Evolutionary conservation across 1,139 yeast genomes (phyloP), one percentile per base, ranked within the genome.

Genomic region (Taphrina communis): DNA sequence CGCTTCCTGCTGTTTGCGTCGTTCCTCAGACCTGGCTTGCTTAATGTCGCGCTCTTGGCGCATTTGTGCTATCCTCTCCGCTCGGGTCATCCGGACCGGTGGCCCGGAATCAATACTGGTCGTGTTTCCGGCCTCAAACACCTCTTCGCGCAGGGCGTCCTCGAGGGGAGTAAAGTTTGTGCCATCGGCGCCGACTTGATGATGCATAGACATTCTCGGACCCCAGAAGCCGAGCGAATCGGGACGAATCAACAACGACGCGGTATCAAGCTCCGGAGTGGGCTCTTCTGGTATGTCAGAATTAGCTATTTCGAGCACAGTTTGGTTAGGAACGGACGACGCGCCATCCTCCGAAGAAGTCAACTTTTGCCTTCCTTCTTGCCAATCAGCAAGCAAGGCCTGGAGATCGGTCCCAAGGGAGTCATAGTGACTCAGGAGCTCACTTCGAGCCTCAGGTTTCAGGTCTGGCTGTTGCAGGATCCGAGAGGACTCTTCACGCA

Each of bases 321-420:
- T n/a, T 4, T 35, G 25, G 38, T 48, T 48, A 12, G 35, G 8
- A 38, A 11, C 46, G 9, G 50, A 48, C 5, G 1, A 8, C n/a
- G 66, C 17, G 36, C 42, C 35, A 41, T 31, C 35, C 35, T 57
- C 70, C 4, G 31, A 25, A n/a, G 68, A 65, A 21, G 67, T 71
- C 36, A 72, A 67, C 6, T 56, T 62, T 1, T 53, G 50, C 41
- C 69, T 60, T 2, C 78, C 77, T 9, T 72, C 69, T 67, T 78
- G 74, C 81, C 80, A 79, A 21, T 74, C 73, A 8, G 72, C 73
- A 53, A 77, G 69, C 36, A 78, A 73, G 2, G 73, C 67, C 58
- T 75, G 73, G 50, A 78, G 72, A 63, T 78, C 80, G 7, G 70
- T 71, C 19, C 80, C 80, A 25, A 78, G 70, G 38, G 72, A 68